Percentiles rank a stretch among this genome's conserved stretches.
These are phyloP conservation scores for Senecio squalidus DNA, from an alignment of 140 eudicot species.

Conservation along the genomic window DNA sequence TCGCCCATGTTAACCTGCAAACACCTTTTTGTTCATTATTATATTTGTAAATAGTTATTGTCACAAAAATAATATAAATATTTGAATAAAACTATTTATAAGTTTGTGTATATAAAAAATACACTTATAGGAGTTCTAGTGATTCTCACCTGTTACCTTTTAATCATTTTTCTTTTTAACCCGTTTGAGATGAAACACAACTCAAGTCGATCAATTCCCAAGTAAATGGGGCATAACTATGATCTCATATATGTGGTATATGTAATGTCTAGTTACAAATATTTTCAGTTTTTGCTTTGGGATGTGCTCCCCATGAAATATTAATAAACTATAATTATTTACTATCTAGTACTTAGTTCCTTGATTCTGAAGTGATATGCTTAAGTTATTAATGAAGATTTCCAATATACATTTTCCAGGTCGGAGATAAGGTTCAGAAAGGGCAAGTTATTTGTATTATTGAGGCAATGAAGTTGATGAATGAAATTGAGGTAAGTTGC, in stretches of 20 bases:
- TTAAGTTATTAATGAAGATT: neutral
- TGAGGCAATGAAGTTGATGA: slow-evolving; percentile 68
- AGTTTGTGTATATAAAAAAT: slow-evolving; percentile 1
- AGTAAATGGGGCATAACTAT: neutral
- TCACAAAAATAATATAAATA: neutral
- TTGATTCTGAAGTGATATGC: neutral
- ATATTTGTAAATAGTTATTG: neutral
- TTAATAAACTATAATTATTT: neutral
- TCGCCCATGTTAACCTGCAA: neutral
- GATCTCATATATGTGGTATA: neutral
- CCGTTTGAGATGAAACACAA: neutral
- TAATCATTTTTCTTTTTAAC: too few relatives aligned
- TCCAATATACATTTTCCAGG: slow-evolving; percentile 26
- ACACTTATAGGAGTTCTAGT: too few relatives aligned
- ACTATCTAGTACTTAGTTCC: neutral
- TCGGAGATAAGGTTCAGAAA: slow-evolving; percentile 51
- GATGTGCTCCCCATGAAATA: neutral
- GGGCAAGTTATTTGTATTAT: slow-evolving; percentile 55
- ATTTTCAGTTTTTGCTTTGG: neutral
- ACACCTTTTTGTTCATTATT: neutral
- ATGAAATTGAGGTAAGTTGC: slow-evolving; percentile 48
- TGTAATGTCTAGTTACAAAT: slow-evolving; percentile 4
- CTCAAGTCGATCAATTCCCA: neutral
- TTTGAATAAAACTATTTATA: neutral
- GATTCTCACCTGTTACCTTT: too few relatives aligned